A percentile compares a stretch with the other conserved stretches of the same genome.
Conservation (phyloP, 2,329 filamentous ascomycete species). For the Hymenoscyphus fraxineus region DNA sequence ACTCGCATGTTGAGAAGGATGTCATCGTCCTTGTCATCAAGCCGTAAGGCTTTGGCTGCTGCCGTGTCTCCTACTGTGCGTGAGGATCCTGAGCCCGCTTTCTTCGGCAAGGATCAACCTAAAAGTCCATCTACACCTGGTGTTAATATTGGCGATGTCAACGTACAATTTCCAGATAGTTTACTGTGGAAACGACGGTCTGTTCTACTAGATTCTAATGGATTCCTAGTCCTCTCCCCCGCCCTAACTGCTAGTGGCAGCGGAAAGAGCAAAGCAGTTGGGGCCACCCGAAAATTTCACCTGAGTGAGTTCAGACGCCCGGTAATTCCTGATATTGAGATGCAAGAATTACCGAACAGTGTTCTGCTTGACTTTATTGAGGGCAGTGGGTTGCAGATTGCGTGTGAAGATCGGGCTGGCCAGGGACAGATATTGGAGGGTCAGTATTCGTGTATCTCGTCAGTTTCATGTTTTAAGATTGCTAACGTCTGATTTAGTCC, state of each 20-base stretch:
- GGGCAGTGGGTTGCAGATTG: conserved; percentile 61
- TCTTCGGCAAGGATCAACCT: conserved; percentile 32
- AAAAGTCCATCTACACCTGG: conserved; percentile 36
- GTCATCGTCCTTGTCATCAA: conserved; percentile 52
- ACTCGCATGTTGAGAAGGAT: conserved; percentile 60
- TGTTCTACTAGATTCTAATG: conserved; percentile 78
- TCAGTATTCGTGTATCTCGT: conserved; percentile 18
- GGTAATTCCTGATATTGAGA: conserved; percentile 81
- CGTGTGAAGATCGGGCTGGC: conserved; percentile 58
- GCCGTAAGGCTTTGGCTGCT: conserved; percentile 37
- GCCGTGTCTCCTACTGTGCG: conserved; percentile 35
- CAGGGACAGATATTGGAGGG: conserved; percentile 51
- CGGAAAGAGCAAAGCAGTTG: conserved; percentile 43
- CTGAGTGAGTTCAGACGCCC: conserved; percentile 78
- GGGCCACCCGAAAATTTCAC: conserved; percentile 74
- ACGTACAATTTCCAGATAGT: conserved; percentile 95
- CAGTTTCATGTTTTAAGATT: background rate
- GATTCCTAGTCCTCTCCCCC: conserved; percentile 75
- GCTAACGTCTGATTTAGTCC: conserved; percentile 2
- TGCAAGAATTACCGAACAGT: conserved; percentile 90
- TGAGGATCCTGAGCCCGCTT: conserved; percentile 37
- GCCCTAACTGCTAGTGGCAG: conserved; percentile 51
- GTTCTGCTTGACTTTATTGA: conserved; percentile 59
- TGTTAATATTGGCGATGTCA: conserved; percentile 66
- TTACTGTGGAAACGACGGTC: conserved; percentile 93